These are phyloP conservation scores for Tephrocybe sp. DNA, from an alignment of 768 basidiomycete genomes.

Conservation along the genomic window DNA sequence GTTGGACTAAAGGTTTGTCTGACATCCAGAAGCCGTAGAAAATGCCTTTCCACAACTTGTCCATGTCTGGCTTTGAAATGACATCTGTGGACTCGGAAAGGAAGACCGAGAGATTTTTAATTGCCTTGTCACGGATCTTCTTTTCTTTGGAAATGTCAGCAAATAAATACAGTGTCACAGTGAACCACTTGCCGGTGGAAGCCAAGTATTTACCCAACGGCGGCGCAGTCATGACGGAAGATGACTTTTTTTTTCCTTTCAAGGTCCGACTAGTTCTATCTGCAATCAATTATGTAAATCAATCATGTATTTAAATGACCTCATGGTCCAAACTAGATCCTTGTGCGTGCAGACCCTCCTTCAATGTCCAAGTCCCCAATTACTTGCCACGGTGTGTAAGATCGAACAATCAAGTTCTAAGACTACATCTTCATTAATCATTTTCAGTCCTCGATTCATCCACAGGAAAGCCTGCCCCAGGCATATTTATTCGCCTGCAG, in stretches of 20 bases:
- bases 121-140: conserved; percentile 87
- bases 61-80: conserved; percentile 75
- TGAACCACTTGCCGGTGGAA: conserved; percentile 67
- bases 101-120: conserved; percentile 76
- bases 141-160: conserved; percentile 61
- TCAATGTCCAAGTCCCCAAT: conserved; percentile 72
- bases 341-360: conserved; percentile 17
- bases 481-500: conserved; percentile 66
- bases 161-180: conserved; percentile 8
- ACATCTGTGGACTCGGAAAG: conserved; percentile 66
- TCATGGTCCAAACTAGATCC: no score
- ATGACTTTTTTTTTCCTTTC: conserved; percentile 23
- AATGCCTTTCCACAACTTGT: conserved; percentile 95
- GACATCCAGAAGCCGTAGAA: conserved; percentile 99
- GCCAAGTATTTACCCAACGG: conserved; percentile 92
- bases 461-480: conserved; percentile 76
- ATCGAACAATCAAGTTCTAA: not conserved
- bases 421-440: not conserved
- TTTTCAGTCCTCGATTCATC: conserved; percentile 83
- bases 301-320: conserved; percentile 1
- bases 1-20: conserved; percentile 96
- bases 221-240: conserved; percentile 35
- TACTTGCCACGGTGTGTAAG: conserved; percentile 77
- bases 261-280: conserved; percentile 31
- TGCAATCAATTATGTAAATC: no score